Base-by-base conservation (phyloP, 176 grass and related monocot genomes). In the Bonia amplexicaulis region DNA sequence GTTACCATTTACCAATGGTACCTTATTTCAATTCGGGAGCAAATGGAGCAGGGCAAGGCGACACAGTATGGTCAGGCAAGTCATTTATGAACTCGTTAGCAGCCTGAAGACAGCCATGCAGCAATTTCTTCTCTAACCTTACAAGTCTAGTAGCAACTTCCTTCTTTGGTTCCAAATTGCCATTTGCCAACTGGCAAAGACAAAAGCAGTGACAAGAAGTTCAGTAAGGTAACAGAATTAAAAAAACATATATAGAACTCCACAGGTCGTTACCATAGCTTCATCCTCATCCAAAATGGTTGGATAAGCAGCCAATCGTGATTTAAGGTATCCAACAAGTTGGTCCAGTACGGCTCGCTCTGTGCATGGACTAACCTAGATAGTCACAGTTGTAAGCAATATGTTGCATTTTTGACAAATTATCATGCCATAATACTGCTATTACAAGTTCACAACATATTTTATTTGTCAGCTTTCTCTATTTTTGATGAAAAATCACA, bases 261-360 rank as follows among this genome's bases (percentile, higher is more conserved):
- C 16, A 66, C 77, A 55, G 33, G 33, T 85, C 74, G 53, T 90
- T 95, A 98, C 96, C 93, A 94, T 90, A 80, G 59, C 52, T 84
- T 98, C 96, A 90, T 98, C 93, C 66, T 98, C 89, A 69, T 82
- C 91, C 74, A 98, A 90, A 46, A 84, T 92, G 67, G 90, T 92
- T 25, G 96, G 89, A 81, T 99, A 99, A 85, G 77, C 83, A 82
- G 86, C 81, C 93, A 99, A 96, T 31, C 93, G 90, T 85, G 88
- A 92, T 85, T 93, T 82, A 67, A 99, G 90, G 85, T 96, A 96
- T 61, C 47, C 76, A 87, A 91, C 87, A 81, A 99, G 93, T 90
- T 99, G 96, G 85, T 99, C 96, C 64, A 99, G 80, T 73, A 99
- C 96, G 44, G 96, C 96, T 86, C 91, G 85, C 66, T 99, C 96